Evolutionary conservation across 768 basidiomycete species (phyloP).

Genomic region (Macrocybe gigantea): DNA sequence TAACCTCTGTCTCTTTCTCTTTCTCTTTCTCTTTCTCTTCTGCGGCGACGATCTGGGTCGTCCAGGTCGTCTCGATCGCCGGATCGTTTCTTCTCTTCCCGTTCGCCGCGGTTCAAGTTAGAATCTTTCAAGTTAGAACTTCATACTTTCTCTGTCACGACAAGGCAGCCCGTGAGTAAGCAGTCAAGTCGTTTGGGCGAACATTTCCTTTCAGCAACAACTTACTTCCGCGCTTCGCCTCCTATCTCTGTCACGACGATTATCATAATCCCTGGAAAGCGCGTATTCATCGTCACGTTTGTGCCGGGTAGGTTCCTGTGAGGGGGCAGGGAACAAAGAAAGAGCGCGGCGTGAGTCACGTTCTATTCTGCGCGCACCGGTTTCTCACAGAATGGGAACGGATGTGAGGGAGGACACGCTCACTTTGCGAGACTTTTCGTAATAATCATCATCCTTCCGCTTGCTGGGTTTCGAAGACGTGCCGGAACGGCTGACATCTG

Average conservation of each 20-base stretch:
- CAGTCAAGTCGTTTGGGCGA: constrained; percentile 1
- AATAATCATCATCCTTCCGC: not conserved
- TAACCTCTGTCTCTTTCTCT: constrained; percentile 13
- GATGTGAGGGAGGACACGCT: too few relatives aligned
- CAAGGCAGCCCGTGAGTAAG: not conserved
- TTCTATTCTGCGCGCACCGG: too few relatives aligned
- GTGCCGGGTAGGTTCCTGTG: not conserved
- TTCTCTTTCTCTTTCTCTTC: constrained; percentile 2
- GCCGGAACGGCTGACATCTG: constrained; percentile 1
- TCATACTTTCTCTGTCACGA: too few relatives aligned
- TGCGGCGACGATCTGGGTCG: constrained; percentile 8
- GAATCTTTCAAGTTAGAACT: constrained; percentile 7
- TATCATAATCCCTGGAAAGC: not conserved
- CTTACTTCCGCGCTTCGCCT: not conserved
- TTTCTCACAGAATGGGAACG: too few relatives aligned
- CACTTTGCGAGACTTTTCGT: not conserved
- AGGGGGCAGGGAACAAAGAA: not conserved
- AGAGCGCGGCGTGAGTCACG: not conserved
- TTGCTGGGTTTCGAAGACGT: not conserved
- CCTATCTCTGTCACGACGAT: not conserved
- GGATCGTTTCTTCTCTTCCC: constrained; percentile 2
- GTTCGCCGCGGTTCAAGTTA: constrained; percentile 1
- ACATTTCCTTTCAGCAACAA: constrained; percentile 3
- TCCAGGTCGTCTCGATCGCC: constrained; percentile 6
- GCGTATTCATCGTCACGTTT: constrained; percentile 4